Conservation (phyloP, 2,329 filamentous ascomycete genomes). For the Diplodia intermedia region DNA sequence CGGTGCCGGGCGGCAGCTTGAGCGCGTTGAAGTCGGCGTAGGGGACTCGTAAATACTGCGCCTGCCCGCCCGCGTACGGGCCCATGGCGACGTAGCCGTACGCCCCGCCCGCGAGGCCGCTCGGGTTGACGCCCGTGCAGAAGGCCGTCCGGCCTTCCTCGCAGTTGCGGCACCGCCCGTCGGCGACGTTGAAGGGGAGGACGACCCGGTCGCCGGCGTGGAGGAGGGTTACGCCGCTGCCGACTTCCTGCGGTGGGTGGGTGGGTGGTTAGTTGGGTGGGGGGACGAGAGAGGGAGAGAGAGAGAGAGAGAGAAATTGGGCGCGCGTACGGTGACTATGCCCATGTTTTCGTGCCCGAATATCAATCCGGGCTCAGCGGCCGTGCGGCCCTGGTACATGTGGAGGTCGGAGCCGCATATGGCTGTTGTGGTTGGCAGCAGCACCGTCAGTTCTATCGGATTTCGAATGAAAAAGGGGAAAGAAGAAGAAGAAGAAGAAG, state of each 20-base stretch:
- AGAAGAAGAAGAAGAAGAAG: not conserved
- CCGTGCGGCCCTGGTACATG: constrained; percentile 71
- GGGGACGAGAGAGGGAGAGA: too few relatives aligned
- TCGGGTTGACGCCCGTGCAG: constrained; percentile 67
- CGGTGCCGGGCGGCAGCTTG: constrained; percentile 65
- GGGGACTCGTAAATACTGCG: constrained; percentile 69
- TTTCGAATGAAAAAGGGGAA: not conserved
- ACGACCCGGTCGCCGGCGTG: constrained; percentile 70
- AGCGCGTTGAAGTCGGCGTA: constrained; percentile 73
- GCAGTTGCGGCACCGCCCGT: constrained; percentile 68
- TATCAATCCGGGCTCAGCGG: constrained; percentile 66
- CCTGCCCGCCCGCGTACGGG: constrained; percentile 63
- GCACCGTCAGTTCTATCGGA: constrained; percentile 18
- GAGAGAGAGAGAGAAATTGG: too few relatives aligned
- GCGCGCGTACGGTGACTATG: constrained; percentile 48
- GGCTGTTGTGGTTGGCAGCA: constrained; percentile 41
- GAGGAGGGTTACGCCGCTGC: constrained; percentile 65
- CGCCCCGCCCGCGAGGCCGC: constrained; percentile 64
- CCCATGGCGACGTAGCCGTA: constrained; percentile 71
- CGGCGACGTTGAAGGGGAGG: constrained; percentile 70
- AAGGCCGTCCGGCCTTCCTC: constrained; percentile 70
- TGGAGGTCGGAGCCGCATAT: constrained; percentile 62
- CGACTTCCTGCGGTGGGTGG: constrained; percentile 52
- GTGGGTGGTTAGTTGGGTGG: not conserved
- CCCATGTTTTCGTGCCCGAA: constrained; percentile 71